These are phyloP conservation scores for Xylaria arbuscula DNA, from an alignment of 2,329 filamentous ascomycete species.

Conservation along the genomic window DNA sequence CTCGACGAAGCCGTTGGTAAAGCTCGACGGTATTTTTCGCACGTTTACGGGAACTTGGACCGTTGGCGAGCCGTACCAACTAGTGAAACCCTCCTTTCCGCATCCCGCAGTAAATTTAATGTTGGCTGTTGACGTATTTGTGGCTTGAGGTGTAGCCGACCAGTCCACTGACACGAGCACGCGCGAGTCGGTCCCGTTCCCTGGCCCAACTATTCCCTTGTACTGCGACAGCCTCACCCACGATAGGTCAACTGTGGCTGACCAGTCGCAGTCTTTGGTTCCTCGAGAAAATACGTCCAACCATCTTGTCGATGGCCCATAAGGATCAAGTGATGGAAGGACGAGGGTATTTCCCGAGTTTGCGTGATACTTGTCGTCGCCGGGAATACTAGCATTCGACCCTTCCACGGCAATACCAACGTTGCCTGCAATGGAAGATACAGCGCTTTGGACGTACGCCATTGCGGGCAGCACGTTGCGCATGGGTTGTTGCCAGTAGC, in stretches of 20 bases:
- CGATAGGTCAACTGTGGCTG: constrained; percentile 57
- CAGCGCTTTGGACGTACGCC: constrained; percentile 67
- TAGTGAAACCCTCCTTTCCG: constrained; percentile 47
- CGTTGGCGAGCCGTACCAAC: constrained; percentile 53
- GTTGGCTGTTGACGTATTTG: constrained; percentile 58
- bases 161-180: constrained; percentile 68
- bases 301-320: constrained; percentile 66
- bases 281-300: constrained; percentile 73
- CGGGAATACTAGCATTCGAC: constrained; percentile 73
- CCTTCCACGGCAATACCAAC: constrained; percentile 73
- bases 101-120: constrained; percentile 61
- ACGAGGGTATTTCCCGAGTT: constrained; percentile 65
- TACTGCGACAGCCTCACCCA: constrained; percentile 65
- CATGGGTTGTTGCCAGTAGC: constrained; percentile 78
- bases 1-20: constrained; percentile 70
- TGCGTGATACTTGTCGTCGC: constrained; percentile 71
- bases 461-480: constrained; percentile 72
- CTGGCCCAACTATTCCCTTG: constrained; percentile 61
- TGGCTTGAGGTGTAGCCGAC: constrained; percentile 53
- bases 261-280: constrained; percentile 63
- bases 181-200: constrained; percentile 61
- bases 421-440: constrained; percentile 69
- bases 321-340: constrained; percentile 68
- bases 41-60: constrained; percentile 67
- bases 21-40: constrained; percentile 60